A percentile compares a stretch with the other conserved stretches of the same genome.
phyloP scores from a whole-genome alignment of 306 rosid genomes.

The Casuarina cunninghamiana region DNA sequence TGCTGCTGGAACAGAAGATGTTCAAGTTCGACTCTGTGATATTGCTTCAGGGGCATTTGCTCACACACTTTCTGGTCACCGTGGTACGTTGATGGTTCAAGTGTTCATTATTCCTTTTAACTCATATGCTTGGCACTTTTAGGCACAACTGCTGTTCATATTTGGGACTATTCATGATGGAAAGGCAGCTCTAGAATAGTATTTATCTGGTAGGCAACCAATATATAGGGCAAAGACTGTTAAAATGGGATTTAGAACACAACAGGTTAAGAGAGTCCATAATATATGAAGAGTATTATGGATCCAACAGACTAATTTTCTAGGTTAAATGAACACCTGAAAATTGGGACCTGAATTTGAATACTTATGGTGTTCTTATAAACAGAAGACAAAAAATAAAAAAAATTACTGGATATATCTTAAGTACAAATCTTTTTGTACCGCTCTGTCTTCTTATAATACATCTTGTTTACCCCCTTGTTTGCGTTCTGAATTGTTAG shows the following conservation, averaged over 20 bases:
- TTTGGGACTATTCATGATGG: not conserved
- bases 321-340: slow-evolving; percentile 1
- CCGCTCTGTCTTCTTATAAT: not conserved
- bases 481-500: not conserved
- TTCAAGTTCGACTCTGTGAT: slow-evolving; percentile 97
- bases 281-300: not conserved
- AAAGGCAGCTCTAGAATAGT: not conserved
- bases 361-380: not conserved
- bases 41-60: slow-evolving; percentile 87
- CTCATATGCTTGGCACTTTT: not conserved
- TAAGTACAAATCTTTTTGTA: not conserved
- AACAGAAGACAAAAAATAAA: not conserved
- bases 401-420: not conserved
- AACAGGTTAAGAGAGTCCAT: not conserved
- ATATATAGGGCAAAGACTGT: not conserved
- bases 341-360: not conserved
- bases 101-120: not conserved
- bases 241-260: not conserved
- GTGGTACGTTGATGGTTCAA: slow-evolving; percentile 49
- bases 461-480: not conserved
- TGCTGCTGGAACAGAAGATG: slow-evolving; percentile 95
- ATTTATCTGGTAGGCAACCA: not conserved
- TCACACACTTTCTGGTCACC: slow-evolving; percentile 94
- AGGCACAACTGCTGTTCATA: not conserved
- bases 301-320: not conserved